Base-by-base conservation (phyloP, 2,329 filamentous ascomycete genomes). In the Claviceps cyperi region DNA sequence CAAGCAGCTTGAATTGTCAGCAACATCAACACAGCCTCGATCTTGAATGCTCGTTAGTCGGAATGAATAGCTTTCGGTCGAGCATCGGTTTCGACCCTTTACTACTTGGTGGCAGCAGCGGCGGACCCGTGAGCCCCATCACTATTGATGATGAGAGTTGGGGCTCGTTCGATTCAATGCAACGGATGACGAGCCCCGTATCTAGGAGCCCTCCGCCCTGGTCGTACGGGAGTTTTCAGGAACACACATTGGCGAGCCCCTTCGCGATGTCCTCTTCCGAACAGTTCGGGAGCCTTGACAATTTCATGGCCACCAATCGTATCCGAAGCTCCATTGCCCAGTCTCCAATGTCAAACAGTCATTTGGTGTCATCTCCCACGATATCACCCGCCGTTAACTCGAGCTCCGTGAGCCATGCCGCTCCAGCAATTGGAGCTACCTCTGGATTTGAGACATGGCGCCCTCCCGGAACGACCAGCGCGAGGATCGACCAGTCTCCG, bases 401-500 rank as follows among this genome's bases (percentile, higher is more conserved):
- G 19, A 46, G 22, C 21, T 54, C 59, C 19, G 51, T 43, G 55
- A 9, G 46, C 3, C 53, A 58, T 15, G 46, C 52, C 32, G 46
- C 56, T 5, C 54, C 54, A 22, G 56, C 53, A 6, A 54, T 60
- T 5, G 58, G 61, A n/a, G 64, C 64, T 35, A 67, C 64, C 4
- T 64, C 65, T 37, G 64, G 65, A 15, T 67, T 67, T 50, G 60
- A 63, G 22, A 66, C 67, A 39, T 67, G 65, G 65, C 62, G 65
- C 43, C 60, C 64, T 19, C 64, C 64, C n/a, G 58, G 58, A 21
- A 55, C 59, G n/a, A 60, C 54, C 50, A 57, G 47, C 17, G 22
- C 50, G 43, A 58, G 56, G 45, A 54, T 56, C 40, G 61, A 63
- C 37, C 57, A 54, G 36, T 50, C 54, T n/a, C 59, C 58, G 19